Percentiles rank a stretch among this genome's conserved stretches.
These are phyloP conservation scores for Diplodia intermedia DNA, from an alignment of 2,329 filamentous ascomycete species.

Conservation along the genomic window DNA sequence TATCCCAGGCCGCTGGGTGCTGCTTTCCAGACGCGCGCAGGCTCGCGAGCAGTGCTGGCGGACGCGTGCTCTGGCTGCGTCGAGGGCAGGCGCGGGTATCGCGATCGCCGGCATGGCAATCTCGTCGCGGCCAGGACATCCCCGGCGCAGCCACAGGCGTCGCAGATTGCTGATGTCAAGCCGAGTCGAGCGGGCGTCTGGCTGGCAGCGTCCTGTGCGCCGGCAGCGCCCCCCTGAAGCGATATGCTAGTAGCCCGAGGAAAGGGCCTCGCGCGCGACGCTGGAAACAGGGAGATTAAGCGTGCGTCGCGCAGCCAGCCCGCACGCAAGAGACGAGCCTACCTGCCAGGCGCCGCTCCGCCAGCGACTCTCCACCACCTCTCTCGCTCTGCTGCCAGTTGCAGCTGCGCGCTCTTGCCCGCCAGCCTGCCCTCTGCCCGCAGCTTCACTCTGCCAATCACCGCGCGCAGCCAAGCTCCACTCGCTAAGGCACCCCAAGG, in stretches of 20 bases:
- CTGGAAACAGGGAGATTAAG: constrained; percentile 26
- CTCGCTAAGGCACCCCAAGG: constrained; percentile 30
- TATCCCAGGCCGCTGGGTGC: constrained; percentile 27
- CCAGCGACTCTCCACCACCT: constrained; percentile 25
- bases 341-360: constrained; percentile 21
- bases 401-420: constrained; percentile 20
- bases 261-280: constrained; percentile 25
- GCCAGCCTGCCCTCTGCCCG: constrained; percentile 18
- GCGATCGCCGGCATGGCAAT: constrained; percentile 30
- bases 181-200: constrained; percentile 29
- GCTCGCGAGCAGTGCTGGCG: constrained; percentile 1
- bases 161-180: constrained; percentile 30
- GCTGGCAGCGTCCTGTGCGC: constrained; percentile 21
- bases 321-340: constrained; percentile 25
- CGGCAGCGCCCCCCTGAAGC: constrained; percentile 23
- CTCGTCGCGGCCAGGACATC: constrained; percentile 28
- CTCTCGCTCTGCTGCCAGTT: constrained; percentile 24
- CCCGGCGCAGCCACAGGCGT: constrained; percentile 29
- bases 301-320: constrained; percentile 26
- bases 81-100: constrained; percentile 18
- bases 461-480: constrained; percentile 30
- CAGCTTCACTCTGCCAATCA: constrained; percentile 23
- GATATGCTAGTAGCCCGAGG: constrained; percentile 28
- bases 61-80: constrained; percentile 1
- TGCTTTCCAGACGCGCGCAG: constrained; percentile 6